These are phyloP conservation scores for Alternaria ventricosa DNA, from an alignment of 2,329 filamentous ascomycete species.

Conservation along the genomic window DNA sequence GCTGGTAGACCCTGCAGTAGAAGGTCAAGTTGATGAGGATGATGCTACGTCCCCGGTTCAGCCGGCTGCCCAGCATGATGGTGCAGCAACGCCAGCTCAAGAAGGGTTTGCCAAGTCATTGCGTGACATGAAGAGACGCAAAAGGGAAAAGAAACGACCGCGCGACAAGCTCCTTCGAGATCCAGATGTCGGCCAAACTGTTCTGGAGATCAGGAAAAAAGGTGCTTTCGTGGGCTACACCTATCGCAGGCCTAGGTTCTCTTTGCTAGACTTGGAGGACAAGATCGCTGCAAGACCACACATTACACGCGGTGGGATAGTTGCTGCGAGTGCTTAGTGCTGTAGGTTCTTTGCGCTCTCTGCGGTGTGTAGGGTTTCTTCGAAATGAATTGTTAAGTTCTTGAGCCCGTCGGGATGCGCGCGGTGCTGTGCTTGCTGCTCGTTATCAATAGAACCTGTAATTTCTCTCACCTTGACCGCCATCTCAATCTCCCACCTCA, in stretches of 20 bases:
- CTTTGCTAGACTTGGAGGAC: slow-evolving; percentile 37
- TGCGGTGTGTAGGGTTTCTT: background rate
- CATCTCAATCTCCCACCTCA: background rate
- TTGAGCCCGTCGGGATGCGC: background rate
- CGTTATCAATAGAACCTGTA: background rate
- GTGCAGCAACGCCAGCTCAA: background rate
- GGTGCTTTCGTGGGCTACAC: slow-evolving; percentile 90
- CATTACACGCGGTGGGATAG: slow-evolving; percentile 1
- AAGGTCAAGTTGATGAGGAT: background rate
- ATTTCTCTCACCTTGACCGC: background rate
- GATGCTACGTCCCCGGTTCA: slow-evolving; percentile 3
- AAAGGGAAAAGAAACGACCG: slow-evolving; percentile 76
- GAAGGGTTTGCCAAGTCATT: slow-evolving; percentile 3
- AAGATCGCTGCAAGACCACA: slow-evolving; percentile 12
- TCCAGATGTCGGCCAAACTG: slow-evolving; percentile 66
- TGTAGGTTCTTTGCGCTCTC: background rate
- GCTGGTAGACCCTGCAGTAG: background rate
- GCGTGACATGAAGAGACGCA: slow-evolving; percentile 53
- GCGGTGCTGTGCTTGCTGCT: background rate
- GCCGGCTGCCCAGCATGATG: background rate
- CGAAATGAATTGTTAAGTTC: background rate
- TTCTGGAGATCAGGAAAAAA: slow-evolving; percentile 80
- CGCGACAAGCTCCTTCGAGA: slow-evolving; percentile 88
- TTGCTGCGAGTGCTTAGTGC: slow-evolving; percentile 10
- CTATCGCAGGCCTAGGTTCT: slow-evolving; percentile 65